phyloP scores from a whole-genome alignment of 257 asterid species.

The Salvia miltiorrhiza region DNA sequence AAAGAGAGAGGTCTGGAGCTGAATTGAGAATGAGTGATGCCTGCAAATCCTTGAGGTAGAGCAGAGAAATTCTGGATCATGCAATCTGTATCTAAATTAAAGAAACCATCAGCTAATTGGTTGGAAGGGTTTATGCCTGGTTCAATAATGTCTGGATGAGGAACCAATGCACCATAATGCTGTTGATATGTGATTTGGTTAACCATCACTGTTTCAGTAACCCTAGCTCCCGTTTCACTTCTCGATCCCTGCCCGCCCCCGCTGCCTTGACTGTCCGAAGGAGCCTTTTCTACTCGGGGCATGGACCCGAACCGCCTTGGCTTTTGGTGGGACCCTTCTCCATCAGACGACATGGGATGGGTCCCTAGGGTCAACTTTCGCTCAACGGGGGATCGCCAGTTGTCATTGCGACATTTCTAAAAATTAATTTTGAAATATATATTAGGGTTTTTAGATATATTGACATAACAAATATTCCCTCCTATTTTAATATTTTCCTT shows the following conservation, averaged over 20 bases:
- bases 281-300: slow-evolving; percentile 27
- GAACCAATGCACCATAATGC: not conserved
- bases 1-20: not conserved
- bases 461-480: too few species aligned
- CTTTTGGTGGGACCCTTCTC: slow-evolving; percentile 9
- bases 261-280: not conserved
- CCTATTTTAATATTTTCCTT: too few species aligned
- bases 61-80: slow-evolving; percentile 13
- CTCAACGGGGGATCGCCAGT: slow-evolving; percentile 40
- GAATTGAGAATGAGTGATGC: not conserved
- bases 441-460: too few species aligned
- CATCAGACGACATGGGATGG: not conserved
- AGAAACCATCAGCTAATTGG: slow-evolving; percentile 14
- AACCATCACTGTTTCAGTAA: not conserved
- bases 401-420: slow-evolving; percentile 52
- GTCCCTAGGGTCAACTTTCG: not conserved
- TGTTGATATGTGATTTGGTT: not conserved
- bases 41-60: slow-evolving; percentile 13
- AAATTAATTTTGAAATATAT: not conserved
- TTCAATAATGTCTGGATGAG: not conserved
- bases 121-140: not conserved
- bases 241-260: slow-evolving; percentile 9
- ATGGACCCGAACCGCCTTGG: slow-evolving; percentile 40
- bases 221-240: not conserved
- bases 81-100: slow-evolving; percentile 20